Conservation (phyloP, 352 stramenopile genomes). For the Phytophthora cactorum region DNA sequence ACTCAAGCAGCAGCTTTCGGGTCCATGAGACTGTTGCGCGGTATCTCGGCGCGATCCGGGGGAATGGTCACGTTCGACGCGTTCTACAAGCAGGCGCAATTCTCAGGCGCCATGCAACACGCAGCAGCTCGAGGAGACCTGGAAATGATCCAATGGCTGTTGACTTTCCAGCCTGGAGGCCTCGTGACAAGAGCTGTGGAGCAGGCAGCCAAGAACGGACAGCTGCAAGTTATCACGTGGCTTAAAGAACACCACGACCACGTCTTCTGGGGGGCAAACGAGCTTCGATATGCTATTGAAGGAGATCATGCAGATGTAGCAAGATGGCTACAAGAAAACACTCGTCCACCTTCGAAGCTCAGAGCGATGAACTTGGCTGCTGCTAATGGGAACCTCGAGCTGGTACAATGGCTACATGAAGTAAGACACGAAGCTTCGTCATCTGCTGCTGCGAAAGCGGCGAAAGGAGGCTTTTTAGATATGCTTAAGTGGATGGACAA, state of each 20-base stretch:
- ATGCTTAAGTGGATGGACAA: conserved; percentile 45
- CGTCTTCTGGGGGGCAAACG: conserved; percentile 45
- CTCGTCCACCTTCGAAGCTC: conserved; percentile 27
- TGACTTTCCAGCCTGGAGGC: conserved; percentile 35
- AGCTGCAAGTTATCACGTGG: conserved; percentile 32
- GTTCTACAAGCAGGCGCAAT: conserved; percentile 40
- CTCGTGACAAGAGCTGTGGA: conserved; percentile 37
- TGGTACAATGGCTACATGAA: conserved; percentile 36
- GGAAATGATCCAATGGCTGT: conserved; percentile 30
- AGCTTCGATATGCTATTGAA: conserved; percentile 35
- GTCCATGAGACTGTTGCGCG: conserved; percentile 28
- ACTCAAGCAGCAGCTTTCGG: conserved; percentile 30
- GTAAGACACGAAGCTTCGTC: conserved; percentile 33
- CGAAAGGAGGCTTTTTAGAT: conserved; percentile 30
- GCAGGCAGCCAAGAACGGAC: conserved; percentile 26
- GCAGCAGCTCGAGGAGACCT: conserved; percentile 30
- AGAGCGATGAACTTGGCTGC: conserved; percentile 40
- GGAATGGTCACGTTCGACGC: conserved; percentile 20
- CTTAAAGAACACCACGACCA: conserved; percentile 35
- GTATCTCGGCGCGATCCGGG: conserved; percentile 23
- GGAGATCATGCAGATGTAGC: conserved; percentile 22
- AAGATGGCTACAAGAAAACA: conserved; percentile 35
- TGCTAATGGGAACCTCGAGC: conserved; percentile 36
- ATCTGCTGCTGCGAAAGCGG: conserved; percentile 30
- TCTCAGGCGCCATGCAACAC: conserved; percentile 29